phyloP scores from a whole-genome alignment of 805 yeast species.

The Wickerhamiella hasegawae region DNA sequence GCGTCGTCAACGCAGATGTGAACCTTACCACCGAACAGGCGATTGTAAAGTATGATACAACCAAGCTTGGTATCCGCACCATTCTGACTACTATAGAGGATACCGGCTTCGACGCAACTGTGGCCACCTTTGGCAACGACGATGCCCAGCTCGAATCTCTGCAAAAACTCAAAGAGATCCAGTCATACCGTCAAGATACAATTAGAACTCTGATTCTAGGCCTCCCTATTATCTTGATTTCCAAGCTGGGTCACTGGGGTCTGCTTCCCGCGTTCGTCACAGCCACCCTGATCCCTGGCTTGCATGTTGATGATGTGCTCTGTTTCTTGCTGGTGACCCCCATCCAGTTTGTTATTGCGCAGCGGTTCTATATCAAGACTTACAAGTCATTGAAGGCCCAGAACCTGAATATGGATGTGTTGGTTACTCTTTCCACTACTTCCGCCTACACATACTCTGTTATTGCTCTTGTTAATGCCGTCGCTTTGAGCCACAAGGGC shows the following conservation, averaged over 20 bases:
- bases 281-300: constrained; percentile 36
- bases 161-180: constrained; percentile 53
- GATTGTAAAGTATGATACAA: constrained; percentile 34
- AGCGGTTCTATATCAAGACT: constrained; percentile 48
- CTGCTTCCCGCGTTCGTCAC: constrained; percentile 21
- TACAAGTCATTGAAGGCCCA: constrained; percentile 48
- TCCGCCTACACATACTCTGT: constrained; percentile 66
- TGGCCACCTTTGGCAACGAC: constrained; percentile 34
- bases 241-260: constrained; percentile 26
- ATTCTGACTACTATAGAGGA: constrained; percentile 38
- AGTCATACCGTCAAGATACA: constrained; percentile 50
- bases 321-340: constrained; percentile 42
- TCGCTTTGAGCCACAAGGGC: constrained; percentile 20
- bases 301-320: constrained; percentile 46
- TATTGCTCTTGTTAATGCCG: constrained; percentile 34
- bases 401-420: constrained; percentile 81
- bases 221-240: constrained; percentile 35
- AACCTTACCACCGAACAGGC: constrained; percentile 41
- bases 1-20: constrained; percentile 35
- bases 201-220: constrained; percentile 39
- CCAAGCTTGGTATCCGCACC: constrained; percentile 38
- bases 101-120: constrained; percentile 37
- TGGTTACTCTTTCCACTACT: constrained; percentile 68
- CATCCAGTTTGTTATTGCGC: constrained; percentile 54
- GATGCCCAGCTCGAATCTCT: constrained; percentile 54